A percentile compares a stretch with the other conserved stretches of the same genome.
Evolutionary conservation across 352 stramenopile genomes (phyloP).

Genomic region (Phytophthora agathidicida): DNA sequence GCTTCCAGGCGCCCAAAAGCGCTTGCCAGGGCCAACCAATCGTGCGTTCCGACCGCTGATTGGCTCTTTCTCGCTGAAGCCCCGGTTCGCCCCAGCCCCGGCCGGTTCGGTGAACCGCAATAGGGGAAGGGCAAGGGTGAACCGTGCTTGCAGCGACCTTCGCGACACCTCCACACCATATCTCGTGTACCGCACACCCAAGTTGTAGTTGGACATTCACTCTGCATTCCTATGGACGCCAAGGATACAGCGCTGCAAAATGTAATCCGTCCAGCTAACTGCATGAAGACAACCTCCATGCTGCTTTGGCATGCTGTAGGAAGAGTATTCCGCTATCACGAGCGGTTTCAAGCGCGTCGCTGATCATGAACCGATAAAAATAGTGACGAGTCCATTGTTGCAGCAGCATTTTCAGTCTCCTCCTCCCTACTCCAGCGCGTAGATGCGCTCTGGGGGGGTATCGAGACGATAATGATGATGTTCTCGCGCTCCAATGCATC

Average conservation of each 20-base stretch:
- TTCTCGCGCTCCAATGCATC: conserved; percentile 35
- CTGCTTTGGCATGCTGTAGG: background rate
- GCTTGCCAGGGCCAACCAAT: conserved; percentile 79
- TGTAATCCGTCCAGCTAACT: too few relatives aligned
- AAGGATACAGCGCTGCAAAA: too few relatives aligned
- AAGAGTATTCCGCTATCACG: background rate
- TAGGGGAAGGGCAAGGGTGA: conserved; percentile 18
- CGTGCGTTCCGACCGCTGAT: conserved; percentile 48
- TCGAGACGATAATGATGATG: conserved; percentile 42
- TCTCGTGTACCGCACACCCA: conserved; percentile 4
- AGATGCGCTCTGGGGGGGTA: background rate
- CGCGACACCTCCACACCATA: conserved; percentile 22
- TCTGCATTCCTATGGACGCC: too few relatives aligned
- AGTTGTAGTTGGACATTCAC: conserved; percentile 21
- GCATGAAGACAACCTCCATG: too few relatives aligned
- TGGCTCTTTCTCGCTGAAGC: conserved; percentile 23
- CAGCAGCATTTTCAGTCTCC: conserved; percentile 6
- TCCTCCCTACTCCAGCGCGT: background rate
- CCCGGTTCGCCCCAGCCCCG: conserved; percentile 33
- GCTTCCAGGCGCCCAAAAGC: conserved; percentile 35
- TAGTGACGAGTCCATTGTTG: conserved; percentile 8
- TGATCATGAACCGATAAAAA: conserved; percentile 23
- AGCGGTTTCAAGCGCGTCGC: conserved; percentile 22
- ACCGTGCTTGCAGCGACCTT: conserved; percentile 32
- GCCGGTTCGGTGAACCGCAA: conserved; percentile 39